Percentiles rank a stretch among this genome's conserved stretches.
Evolutionary conservation across 306 rosid genomes (phyloP).

Genomic region (Pterocarpus macrocarpus): DNA sequence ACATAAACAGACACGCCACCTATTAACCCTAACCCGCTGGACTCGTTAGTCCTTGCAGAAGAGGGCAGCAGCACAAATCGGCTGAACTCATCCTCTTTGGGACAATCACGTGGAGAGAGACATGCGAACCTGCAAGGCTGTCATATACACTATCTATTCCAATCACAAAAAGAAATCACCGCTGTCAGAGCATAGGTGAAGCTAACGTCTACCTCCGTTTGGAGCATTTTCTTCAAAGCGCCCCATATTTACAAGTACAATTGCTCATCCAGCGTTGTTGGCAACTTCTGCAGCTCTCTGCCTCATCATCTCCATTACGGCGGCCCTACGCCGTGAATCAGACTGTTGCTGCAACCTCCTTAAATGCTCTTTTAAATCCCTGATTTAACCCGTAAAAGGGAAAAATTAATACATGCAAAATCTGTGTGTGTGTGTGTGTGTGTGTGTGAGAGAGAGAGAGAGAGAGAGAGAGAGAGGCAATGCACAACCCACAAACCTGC

Average conservation of each 20-base stretch:
- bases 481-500: conserved; percentile 72
- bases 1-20: conserved; percentile 40
- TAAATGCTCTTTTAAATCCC: conserved; percentile 93
- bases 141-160: conserved; percentile 53
- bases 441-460: neutral
- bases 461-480: conserved; percentile 19
- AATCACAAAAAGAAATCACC: conserved; percentile 45
- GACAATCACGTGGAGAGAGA: conserved; percentile 39
- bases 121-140: conserved; percentile 53
- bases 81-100: conserved; percentile 45
- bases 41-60: conserved; percentile 56
- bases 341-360: conserved; percentile 98
- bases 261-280: conserved; percentile 70
- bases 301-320: conserved; percentile 99
- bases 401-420: conserved; percentile 15
- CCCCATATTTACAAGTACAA: conserved; percentile 52
- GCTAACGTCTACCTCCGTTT: conserved; percentile 37
- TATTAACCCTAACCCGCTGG: conserved; percentile 31
- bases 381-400: conserved; percentile 45
- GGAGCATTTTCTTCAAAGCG: conserved; percentile 45
- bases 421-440: no score
- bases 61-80: conserved; percentile 48
- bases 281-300: conserved; percentile 98
- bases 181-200: conserved; percentile 50
- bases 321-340: conserved; percentile 96